Conservation (phyloP, 257 asterid species). For the Solanum dulcamara region DNA sequence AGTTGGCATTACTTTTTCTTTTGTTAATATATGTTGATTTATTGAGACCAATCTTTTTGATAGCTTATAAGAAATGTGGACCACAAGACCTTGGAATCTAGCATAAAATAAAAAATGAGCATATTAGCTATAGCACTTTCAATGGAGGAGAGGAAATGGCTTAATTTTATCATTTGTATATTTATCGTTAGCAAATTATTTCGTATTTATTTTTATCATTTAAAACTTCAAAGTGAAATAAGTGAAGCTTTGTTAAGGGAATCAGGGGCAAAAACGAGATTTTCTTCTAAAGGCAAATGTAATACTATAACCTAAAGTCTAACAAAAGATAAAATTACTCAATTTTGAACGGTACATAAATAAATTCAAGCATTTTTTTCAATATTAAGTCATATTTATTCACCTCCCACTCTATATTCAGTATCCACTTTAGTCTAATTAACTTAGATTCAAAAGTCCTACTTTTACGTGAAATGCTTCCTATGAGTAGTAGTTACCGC, state of each 20-base stretch:
- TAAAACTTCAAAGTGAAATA: background rate
- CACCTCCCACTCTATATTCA: background rate
- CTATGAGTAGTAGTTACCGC: background rate
- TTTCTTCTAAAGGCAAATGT: background rate
- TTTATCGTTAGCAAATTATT: background rate
- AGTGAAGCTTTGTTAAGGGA: background rate
- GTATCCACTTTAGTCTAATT: background rate
- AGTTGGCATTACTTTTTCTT: background rate
- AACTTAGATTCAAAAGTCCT: background rate
- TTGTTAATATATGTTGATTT: background rate
- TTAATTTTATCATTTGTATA: background rate
- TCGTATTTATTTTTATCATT: background rate
- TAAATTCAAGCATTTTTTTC: background rate
- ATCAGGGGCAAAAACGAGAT: background rate
- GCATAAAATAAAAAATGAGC: background rate
- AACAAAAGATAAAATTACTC: background rate
- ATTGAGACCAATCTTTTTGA: background rate
- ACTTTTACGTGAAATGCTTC: background rate
- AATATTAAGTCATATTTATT: too few relatives aligned
- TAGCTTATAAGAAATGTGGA: background rate
- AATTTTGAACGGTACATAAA: background rate
- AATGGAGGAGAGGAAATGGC: background rate
- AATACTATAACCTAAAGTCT: background rate
- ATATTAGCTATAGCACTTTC: background rate
- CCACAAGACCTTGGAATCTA: background rate